Evolutionary conservation across 805 yeast species (phyloP), one percentile per base, ranked within the genome.

Genomic region (Yamadazyma nakazawae): DNA sequence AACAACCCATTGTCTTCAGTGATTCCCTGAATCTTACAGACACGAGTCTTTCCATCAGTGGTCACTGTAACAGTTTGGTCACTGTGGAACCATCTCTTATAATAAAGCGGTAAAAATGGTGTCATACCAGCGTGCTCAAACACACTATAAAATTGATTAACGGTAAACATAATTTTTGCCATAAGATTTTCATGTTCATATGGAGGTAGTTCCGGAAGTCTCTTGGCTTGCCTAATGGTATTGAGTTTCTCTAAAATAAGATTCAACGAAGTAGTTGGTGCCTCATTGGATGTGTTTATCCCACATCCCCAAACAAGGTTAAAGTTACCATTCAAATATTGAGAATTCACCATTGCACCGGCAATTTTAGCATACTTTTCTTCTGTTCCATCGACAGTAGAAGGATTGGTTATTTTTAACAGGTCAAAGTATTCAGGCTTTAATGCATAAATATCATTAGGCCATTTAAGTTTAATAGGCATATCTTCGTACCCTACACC

Each of bases 381-480:
- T 39, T 85, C 89, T 46, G 75, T 74, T 13, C 80, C 82, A 26
- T 74, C 71, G 0, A 73, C 68, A 5, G 72, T 70, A 12, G 57
- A 38, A 32, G 62, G 59, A 39, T 64, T 64, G 24, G 68, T 73
- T 45, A 54, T 51, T 7, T 36, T 16, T 16, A 48, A 40, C 26
- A 12, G 43, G n/a, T 40, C 34, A 54, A 63, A 75, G 53, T 68
- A 78, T 45, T 81, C 82, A 0, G 96, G 95, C 46, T 79, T 81
- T 55, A 81, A 61, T 3, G 85, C 81, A 60, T 88, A 94, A 12
- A 94, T 68, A 63, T 94, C 99, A 62, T 94, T 94, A 1, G 99
- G 99, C 99, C 99, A 94, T 62, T 94, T 94, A 49, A 94, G 76
- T 42, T 81, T 76, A 13, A 92, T 73, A 0, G 96, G 97, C 54